Evolutionary conservation across 2,329 filamentous ascomycete species (phyloP), one percentile per base, ranked within the genome.

Genomic region (Claviceps africana): DNA sequence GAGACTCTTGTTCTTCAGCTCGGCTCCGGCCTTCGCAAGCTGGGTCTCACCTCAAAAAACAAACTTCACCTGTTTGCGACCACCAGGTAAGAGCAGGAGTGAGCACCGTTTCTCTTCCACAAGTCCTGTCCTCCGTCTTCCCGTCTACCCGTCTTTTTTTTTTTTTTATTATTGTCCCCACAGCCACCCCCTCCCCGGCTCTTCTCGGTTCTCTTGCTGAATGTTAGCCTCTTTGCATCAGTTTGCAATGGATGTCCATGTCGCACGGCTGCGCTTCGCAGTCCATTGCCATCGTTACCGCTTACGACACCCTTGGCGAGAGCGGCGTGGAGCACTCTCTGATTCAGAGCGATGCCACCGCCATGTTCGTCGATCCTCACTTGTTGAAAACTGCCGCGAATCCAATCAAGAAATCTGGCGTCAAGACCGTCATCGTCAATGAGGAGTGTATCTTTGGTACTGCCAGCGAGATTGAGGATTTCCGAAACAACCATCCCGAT

Each of bases 281-380:
- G 69, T 90, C 87, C 45, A 81, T 96, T 66, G 82, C 87, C 54
- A 90, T 96, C 59, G 91, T 96, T 49, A 97, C 91, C 46, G 89
- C 90, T 49, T 96, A 96, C 69, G 90, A 96, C 67, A 95, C 89
- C 31, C 83, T 96, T 45, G 90, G 90, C 51, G 79, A 88, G 61
- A 81, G 83, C 56, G 90, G 89, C 47, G 78, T 96, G 56, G 82
- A 85, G 71, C 89, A 95, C 72, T 94, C 89, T 3, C 78, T 96
- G 57, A 75, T 82, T 22, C 86, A 95, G 70, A 93, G 88, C 51
- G 75, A 82, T 56, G 85, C 88, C 50, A 82, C 82, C 61, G 83
- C 84, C 67, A 91, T 96, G 74, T 95, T 90, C 70, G 78, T 88
- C 56, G 90, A 96, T 64, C 85, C 90, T 9, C 81, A 86, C 60